Conservation (phyloP, 495 filamentous ascomycete species). For the Pseudoneurospora amorphoporcata region DNA sequence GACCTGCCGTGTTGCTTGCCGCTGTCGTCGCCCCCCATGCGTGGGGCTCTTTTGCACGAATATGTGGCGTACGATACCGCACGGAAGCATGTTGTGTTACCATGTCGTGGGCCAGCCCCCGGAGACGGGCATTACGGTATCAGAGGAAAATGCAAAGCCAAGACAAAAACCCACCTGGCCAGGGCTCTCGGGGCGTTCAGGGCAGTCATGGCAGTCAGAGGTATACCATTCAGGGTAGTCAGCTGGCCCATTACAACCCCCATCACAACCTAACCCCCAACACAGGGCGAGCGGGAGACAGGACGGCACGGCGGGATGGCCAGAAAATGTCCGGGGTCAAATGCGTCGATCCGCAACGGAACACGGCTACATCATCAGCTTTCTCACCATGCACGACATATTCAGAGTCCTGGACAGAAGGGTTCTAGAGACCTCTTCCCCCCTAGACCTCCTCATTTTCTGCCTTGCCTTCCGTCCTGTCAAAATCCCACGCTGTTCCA, state of each 20-base stretch:
- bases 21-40: neutral
- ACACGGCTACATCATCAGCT: neutral
- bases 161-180: neutral
- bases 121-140: neutral
- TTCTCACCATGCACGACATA: neutral
- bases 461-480: conserved; percentile 14
- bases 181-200: neutral
- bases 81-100: neutral
- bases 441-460: conserved; percentile 13
- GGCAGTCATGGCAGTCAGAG: neutral
- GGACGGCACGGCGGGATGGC: neutral
- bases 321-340: neutral
- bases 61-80: neutral
- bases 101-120: neutral
- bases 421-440: neutral
- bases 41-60: neutral
- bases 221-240: neutral
- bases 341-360: neutral
- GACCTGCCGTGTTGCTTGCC: neutral
- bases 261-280: neutral
- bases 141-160: neutral
- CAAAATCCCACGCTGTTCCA: conserved; percentile 14
- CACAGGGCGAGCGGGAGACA: neutral
- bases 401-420: neutral
- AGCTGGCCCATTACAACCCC: neutral